Percentiles rank a stretch among this genome's conserved stretches.
These are phyloP conservation scores for Mrakia hoshinonis DNA, from an alignment of 768 basidiomycete genomes.

Conservation along the genomic window DNA sequence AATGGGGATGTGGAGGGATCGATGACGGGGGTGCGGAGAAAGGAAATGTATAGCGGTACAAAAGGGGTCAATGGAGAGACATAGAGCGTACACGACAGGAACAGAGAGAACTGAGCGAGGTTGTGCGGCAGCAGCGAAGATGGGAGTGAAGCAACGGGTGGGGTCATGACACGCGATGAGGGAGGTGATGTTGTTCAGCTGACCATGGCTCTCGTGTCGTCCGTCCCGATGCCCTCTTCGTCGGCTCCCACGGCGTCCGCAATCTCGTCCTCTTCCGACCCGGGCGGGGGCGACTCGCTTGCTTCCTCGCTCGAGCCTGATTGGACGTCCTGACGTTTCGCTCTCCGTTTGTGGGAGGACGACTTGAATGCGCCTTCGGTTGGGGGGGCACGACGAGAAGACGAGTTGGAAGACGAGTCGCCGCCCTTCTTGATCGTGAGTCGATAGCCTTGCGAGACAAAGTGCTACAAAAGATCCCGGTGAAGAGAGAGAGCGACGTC, in stretches of 20 bases:
- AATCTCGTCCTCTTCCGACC: not conserved
- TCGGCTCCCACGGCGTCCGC: not conserved
- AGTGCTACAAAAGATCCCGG: not conserved
- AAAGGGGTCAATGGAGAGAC: not conserved
- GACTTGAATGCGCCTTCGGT: too few species aligned
- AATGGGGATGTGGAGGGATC: not conserved
- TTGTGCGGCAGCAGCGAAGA: too few species aligned
- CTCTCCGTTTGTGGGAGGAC: not conserved
- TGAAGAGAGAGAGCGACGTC: not conserved
- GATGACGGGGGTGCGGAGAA: not conserved
- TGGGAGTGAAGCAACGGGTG: too few species aligned
- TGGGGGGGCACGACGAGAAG: not conserved
- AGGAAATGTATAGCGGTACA: not conserved
- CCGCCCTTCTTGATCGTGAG: constrained; percentile 20
- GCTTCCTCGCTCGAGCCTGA: not conserved
- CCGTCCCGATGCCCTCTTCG: not conserved
- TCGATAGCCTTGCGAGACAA: constrained; percentile 21
- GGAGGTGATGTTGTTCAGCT: too few species aligned
- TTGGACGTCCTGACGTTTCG: not conserved
- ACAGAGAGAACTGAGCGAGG: too few species aligned
- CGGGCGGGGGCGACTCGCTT: not conserved
- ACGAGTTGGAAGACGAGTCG: not conserved
- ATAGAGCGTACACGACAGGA: too few species aligned
- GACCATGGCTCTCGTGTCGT: not conserved
- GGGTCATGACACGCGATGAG: too few species aligned